Base-by-base conservation (phyloP, 495 filamentous ascomycete genomes). In the Podospora pseudopauciseta region DNA sequence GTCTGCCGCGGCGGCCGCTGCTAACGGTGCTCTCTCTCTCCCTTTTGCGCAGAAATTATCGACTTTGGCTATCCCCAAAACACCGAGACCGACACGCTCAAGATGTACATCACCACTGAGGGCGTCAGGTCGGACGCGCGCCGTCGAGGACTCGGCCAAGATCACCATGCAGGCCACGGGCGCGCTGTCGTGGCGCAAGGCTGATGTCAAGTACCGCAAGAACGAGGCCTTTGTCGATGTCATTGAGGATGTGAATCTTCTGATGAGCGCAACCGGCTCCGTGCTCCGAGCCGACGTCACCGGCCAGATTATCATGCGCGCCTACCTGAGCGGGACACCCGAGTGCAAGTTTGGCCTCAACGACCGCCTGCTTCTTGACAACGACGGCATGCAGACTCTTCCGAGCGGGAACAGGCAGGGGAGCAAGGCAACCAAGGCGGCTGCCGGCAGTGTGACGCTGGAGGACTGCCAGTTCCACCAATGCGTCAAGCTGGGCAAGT, bases 91-190 rank as follows among this genome's bases (percentile, higher is more conserved):
- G 96, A 99, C 76, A 99, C 96, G 19, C 85, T 99, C 67, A 99
- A 98, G 83, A 97, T 98, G 94, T 98, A 99, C 83, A 99, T 99
- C 80, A 99, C 96, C 16, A 98, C 96, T 61, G 96, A 99, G 81
- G 95, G 96, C 58, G 96, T 99, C 82, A 97, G 96, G 79, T 95
- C 93, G 28, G 94, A 96, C n/a, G 79, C 89, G 94, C 65, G 89
- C 91, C 63, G 89, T 92, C 82, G 91, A 94, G 76, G 94, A 98
- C 78, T 96, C 94, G 20, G 93, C 93, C 71, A 91, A 91, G 72
- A 99, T 99, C 79, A 99, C 96, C 27, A 97, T 97, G 93, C 96
- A 99, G 85, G 96, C 96, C 11, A 99, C 96, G 1, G 96, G 96
- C 20, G 96, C 96, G 4, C 84, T 97, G 19, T 98, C 95, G 49